Evolutionary conservation across 1,284 basidiomycete species (phyloP).

Genomic region (Ceratobasidium papillatum): DNA sequence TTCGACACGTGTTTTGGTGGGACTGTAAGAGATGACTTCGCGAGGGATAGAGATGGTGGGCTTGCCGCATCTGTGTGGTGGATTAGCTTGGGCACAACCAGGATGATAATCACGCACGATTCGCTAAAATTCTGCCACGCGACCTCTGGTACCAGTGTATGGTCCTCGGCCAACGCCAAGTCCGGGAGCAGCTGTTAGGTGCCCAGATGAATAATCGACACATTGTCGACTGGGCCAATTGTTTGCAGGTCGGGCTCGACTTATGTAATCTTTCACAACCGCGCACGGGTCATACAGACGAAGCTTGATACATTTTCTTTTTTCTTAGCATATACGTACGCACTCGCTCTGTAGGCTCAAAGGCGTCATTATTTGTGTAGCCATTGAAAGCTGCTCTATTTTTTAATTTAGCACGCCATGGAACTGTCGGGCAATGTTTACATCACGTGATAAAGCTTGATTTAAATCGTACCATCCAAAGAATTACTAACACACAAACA

Average conservation of each 20-base stretch:
- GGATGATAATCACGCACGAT: conserved; percentile 62
- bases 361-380: too few species aligned
- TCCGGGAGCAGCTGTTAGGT: conserved; percentile 45
- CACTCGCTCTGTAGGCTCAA: too few species aligned
- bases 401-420: too few species aligned
- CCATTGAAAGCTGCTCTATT: too few species aligned
- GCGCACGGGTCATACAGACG: too few species aligned
- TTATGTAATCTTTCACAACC: too few species aligned
- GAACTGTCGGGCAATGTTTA: too few species aligned
- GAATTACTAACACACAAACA: too few species aligned
- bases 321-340: too few species aligned
- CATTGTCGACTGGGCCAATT: conserved; percentile 79
- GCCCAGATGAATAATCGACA: conserved; percentile 61
- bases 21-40: conserved; percentile 69
- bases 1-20: conserved; percentile 71
- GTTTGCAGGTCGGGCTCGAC: conserved; percentile 50
- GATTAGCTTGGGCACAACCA: conserved; percentile 33
- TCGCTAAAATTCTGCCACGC: conserved; percentile 74
- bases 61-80: conserved; percentile 71
- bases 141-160: conserved; percentile 78
- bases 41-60: conserved; percentile 66
- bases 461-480: too few species aligned
- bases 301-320: too few species aligned
- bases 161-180: conserved; percentile 64
- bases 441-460: too few species aligned